Evolutionary conservation across 768 basidiomycete species (phyloP).

Genomic region (Candolleomyces eurysporus): DNA sequence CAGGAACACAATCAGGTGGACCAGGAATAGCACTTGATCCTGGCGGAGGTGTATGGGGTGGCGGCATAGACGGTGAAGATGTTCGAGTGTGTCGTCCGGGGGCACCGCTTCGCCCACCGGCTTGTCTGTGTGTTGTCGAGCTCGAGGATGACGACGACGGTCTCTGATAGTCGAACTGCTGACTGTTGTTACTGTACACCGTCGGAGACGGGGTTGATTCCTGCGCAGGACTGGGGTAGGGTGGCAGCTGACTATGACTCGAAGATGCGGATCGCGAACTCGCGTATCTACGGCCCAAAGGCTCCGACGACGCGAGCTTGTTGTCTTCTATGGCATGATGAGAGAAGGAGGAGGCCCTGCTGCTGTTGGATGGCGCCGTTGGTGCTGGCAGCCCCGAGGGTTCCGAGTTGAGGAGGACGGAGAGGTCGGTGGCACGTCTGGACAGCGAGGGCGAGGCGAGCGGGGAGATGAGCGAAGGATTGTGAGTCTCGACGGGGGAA

Average conservation of each 20-base stretch:
- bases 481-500: conserved; percentile 57
- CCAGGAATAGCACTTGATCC: neutral
- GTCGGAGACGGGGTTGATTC: conserved; percentile 4
- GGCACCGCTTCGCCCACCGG: conserved; percentile 79
- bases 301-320: conserved; percentile 30
- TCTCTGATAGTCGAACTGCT: conserved; percentile 4
- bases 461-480: conserved; percentile 28
- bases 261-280: conserved; percentile 9
- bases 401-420: conserved; percentile 70
- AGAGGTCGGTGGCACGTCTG: conserved; percentile 73
- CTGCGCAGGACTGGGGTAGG: conserved; percentile 14
- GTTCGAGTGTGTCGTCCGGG: conserved; percentile 45
- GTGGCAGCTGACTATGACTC: neutral
- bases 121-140: conserved; percentile 53
- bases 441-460: conserved; percentile 45
- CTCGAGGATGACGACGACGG: neutral
- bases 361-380: conserved; percentile 15
- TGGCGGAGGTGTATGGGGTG: conserved; percentile 7
- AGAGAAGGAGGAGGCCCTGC: conserved; percentile 39
- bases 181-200: conserved; percentile 5
- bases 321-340: conserved; percentile 38
- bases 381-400: conserved; percentile 26
- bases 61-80: conserved; percentile 7
- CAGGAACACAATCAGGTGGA: neutral
- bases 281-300: conserved; percentile 22